Conservation (phyloP, 2,329 filamentous ascomycete species). For the Penicillium sp. region DNA sequence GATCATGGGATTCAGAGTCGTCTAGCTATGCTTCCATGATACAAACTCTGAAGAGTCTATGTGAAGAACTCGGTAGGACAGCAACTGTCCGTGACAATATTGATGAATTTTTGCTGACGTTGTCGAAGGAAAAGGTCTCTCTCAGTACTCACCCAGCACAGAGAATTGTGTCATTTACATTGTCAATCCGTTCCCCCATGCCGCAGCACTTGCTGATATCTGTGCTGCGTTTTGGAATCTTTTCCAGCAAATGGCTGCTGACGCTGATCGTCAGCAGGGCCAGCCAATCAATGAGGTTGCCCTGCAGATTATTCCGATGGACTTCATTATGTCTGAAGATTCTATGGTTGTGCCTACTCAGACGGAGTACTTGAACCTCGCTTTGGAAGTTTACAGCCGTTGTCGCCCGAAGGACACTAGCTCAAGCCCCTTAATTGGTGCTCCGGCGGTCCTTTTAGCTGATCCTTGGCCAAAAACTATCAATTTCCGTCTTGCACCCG, state of each 20-base stretch:
- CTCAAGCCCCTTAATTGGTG: slow-evolving; percentile 44
- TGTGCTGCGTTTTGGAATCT: slow-evolving; percentile 59
- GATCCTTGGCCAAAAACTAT: slow-evolving; percentile 54
- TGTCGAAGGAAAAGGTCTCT: slow-evolving; percentile 34
- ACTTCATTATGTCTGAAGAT: slow-evolving; percentile 54
- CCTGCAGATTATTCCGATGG: slow-evolving; percentile 58
- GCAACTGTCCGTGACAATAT: not conserved
- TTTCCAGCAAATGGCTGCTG: slow-evolving; percentile 54
- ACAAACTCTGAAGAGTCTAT: slow-evolving; percentile 35
- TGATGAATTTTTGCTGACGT: slow-evolving; percentile 12
- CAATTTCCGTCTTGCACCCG: slow-evolving; percentile 54
- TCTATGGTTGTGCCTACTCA: slow-evolving; percentile 53
- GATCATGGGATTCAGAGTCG: slow-evolving; percentile 35
- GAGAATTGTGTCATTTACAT: slow-evolving; percentile 59
- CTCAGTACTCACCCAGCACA: slow-evolving; percentile 31
- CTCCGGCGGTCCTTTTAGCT: slow-evolving; percentile 56
- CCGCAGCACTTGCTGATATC: slow-evolving; percentile 50
- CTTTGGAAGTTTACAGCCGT: slow-evolving; percentile 59
- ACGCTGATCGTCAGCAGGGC: slow-evolving; percentile 32
- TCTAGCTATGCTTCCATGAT: slow-evolving; percentile 35
- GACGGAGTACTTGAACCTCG: slow-evolving; percentile 50
- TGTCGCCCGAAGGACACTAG: slow-evolving; percentile 48
- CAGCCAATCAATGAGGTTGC: slow-evolving; percentile 50
- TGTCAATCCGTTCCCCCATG: slow-evolving; percentile 54
- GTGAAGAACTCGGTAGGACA: slow-evolving; percentile 39